Evolutionary conservation across 305 asterid species (phyloP), one percentile per base, ranked within the genome.

Genomic region (Withania somnifera): DNA sequence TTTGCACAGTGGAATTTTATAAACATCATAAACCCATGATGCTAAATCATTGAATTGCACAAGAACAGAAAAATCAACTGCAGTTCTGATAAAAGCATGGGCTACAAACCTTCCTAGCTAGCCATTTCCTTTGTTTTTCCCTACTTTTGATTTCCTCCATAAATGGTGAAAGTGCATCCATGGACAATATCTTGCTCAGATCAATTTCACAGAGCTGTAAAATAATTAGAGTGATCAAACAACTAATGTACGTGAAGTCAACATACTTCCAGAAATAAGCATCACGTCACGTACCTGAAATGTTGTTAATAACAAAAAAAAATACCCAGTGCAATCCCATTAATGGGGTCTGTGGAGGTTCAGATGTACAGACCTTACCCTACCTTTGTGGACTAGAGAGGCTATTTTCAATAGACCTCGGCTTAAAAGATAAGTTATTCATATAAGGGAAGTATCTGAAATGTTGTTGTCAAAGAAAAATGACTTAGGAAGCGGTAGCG

Each of bases 401-500:
- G n/a, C n/a, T n/a, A n/a, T n/a, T n/a, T n/a, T n/a, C n/a, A n/a
- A n/a, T n/a, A n/a, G n/a, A n/a, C n/a, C n/a, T n/a, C n/a, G n/a
- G n/a, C n/a, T n/a, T n/a, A n/a, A n/a, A n/a, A n/a, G n/a, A n/a
- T n/a, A n/a, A n/a, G n/a, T n/a, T n/a, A n/a, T n/a, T n/a, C n/a
- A n/a, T n/a, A n/a, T n/a, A n/a, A n/a, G n/a, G n/a, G n/a, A n/a
- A n/a, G 85, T 68, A 95, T 98, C 97, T 96, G 97, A 88, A 92
- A 93, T 61, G 94, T 90, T 81, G 99, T 91, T 84, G 99, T 92
- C 87, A 96, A 87, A 86, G 99, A 92, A 84, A 96, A 90, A 90
- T 96, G 99, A 89, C 98, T 94, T 85, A 96, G 83, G 90, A 89
- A 94, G 82, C 98, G 98, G 83, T 92, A 96, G 78, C 98, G 98